Conservation (phyloP, 2,329 filamentous ascomycete species). For the Aspergillus terreus region DNA sequence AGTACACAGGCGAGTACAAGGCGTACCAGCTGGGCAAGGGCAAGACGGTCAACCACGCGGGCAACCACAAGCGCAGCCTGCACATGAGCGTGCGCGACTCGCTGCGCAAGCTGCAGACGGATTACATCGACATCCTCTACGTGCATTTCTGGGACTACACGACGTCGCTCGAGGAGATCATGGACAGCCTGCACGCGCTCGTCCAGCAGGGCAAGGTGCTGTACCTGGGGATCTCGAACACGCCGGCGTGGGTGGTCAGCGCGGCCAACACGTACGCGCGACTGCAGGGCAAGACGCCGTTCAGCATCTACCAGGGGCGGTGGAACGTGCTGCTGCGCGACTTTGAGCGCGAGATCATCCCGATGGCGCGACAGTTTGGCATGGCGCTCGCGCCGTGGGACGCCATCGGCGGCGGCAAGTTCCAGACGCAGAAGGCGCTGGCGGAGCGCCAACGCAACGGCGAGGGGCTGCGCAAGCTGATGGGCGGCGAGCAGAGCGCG, state of each 20-base stretch:
- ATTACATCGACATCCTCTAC: constrained; percentile 53
- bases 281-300: constrained; percentile 35
- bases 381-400: constrained; percentile 58
- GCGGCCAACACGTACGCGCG: constrained; percentile 40
- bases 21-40: constrained; percentile 48
- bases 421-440: constrained; percentile 47
- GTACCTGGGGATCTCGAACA: constrained; percentile 40
- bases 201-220: constrained; percentile 39
- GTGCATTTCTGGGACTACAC: constrained; percentile 53
- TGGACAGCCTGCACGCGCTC: constrained; percentile 35
- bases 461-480: constrained; percentile 36
- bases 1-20: constrained; percentile 52
- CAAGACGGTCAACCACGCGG: constrained; percentile 36
- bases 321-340: constrained; percentile 38
- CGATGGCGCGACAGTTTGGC: constrained; percentile 38
- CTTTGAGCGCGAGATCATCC: constrained; percentile 41
- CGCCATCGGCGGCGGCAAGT: constrained; percentile 51
- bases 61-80: constrained; percentile 43
- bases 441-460: constrained; percentile 42
- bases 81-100: constrained; percentile 42
- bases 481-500: constrained; percentile 39
- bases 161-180: constrained; percentile 35
- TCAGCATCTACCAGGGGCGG: constrained; percentile 38
- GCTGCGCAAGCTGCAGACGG: constrained; percentile 48
- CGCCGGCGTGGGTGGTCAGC: constrained; percentile 38